phyloP scores from a whole-genome alignment of 805 yeast genomes.

The Candida argentea region DNA sequence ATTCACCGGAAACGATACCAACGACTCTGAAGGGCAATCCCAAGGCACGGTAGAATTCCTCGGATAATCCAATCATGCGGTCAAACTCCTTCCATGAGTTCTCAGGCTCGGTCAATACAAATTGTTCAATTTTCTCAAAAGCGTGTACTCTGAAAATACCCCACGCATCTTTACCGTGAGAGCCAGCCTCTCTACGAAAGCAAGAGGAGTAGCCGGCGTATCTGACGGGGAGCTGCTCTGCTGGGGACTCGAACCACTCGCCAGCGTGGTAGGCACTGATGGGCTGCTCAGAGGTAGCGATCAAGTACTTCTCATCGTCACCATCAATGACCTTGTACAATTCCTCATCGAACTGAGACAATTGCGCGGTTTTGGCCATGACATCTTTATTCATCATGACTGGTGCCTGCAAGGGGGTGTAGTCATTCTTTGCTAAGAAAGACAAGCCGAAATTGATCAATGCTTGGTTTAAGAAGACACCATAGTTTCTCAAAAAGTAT shows the following conservation, averaged over 20 bases:
- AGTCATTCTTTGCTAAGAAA: conserved; percentile 69
- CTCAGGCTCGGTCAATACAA: conserved; percentile 92
- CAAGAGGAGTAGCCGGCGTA: conserved; percentile 98
- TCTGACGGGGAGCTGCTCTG: conserved; percentile 91
- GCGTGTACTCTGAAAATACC: conserved; percentile 99
- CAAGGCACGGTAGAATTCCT: conserved; percentile 85
- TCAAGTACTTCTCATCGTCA: conserved; percentile 92
- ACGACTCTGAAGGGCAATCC: conserved; percentile 95
- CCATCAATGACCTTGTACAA: conserved; percentile 95
- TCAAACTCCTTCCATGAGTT: conserved; percentile 97
- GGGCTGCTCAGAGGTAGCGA: conserved; percentile 99
- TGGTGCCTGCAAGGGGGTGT: conserved; percentile 92
- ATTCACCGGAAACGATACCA: conserved; percentile 96
- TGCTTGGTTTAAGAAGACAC: conserved; percentile 97
- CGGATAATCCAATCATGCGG: conserved; percentile 83
- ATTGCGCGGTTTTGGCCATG: conserved; percentile 98
- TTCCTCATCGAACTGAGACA: conserved; percentile 96
- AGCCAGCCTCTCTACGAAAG: conserved; percentile 99
- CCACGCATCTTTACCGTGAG: conserved; percentile 99
- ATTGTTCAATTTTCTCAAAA: conserved; percentile 97
- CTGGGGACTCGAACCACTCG: conserved; percentile 98
- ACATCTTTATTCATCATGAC: conserved; percentile 99
- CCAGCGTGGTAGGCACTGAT: conserved; percentile 94
- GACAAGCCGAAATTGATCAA: conserved; percentile 90
- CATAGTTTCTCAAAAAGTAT: conserved; percentile 86